Evolutionary conservation across 1,284 basidiomycete genomes (phyloP).

Genomic region (Ustilago nuda): DNA sequence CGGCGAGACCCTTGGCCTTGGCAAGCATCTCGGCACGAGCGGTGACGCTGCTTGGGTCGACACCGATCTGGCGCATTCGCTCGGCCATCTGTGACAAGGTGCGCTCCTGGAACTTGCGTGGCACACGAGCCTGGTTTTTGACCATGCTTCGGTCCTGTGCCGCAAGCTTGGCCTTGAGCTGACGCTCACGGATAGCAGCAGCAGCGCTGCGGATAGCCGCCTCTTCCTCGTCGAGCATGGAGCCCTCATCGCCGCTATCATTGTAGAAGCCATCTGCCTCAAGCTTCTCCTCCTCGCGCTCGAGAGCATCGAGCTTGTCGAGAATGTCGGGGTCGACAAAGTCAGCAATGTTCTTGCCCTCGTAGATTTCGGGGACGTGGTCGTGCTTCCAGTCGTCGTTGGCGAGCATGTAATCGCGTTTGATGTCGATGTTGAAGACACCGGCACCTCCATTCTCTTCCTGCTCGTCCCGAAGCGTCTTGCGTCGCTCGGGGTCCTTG

Average conservation of each 20-base stretch:
- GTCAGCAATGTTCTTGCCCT: conserved; percentile 98
- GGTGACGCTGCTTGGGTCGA: conserved; percentile 88
- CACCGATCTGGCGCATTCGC: conserved; percentile 84
- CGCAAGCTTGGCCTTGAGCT: conserved; percentile 77
- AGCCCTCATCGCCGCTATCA: conserved; percentile 79
- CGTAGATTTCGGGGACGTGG: conserved; percentile 92
- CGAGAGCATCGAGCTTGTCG: conserved; percentile 94
- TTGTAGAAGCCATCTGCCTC: conserved; percentile 96
- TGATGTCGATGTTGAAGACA: conserved; percentile 68
- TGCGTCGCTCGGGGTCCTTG: conserved; percentile 61
- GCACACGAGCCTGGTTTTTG: conserved; percentile 89
- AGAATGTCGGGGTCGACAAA: conserved; percentile 99
- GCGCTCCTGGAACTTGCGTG: conserved; percentile 78
- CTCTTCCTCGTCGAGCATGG: conserved; percentile 89
- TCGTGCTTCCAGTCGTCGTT: conserved; percentile 97
- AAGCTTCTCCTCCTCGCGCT: conserved; percentile 94
- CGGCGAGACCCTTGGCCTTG: conserved; percentile 76
- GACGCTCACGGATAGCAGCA: conserved; percentile 76
- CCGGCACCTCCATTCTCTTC: conserved; percentile 68
- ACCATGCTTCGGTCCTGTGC: conserved; percentile 88
- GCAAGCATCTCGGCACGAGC: conserved; percentile 86
- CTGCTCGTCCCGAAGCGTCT: conserved; percentile 66
- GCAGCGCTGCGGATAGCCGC: conserved; percentile 81
- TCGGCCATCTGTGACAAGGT: conserved; percentile 87
- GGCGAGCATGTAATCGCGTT: conserved; percentile 86